Base-by-base conservation (phyloP, 1,139 yeast genomes). In the Dujonia santamariae region DNA sequence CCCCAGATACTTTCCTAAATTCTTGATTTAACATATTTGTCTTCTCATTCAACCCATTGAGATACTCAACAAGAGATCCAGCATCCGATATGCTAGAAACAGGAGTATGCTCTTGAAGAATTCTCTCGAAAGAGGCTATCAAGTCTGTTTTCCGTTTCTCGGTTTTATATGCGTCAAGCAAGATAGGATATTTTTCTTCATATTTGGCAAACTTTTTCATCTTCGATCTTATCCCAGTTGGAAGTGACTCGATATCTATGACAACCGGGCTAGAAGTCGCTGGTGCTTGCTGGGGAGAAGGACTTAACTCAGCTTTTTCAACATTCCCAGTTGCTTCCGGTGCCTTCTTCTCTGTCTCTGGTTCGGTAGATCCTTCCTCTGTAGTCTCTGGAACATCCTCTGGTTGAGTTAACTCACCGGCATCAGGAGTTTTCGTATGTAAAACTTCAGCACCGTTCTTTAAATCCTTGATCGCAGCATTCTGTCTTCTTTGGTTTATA, bases 181-280 rank as follows among this genome's bases (percentile, higher is more conserved):
- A 64, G 15, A 79, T 60, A 0, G 97, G 97, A 53, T 88, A 90
- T 52, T 86, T 86, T 38, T 84, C 85, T 56, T 92, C 97, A 55
- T 88, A 92, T 54, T 87, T 88, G 38, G 75, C 79, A 53, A 86
- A 86, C 62, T 86, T 88, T 42, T 75, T 73, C 58, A 90, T 61
- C 48, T 83, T 84, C 11, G 80, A 63, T 44, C 74, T 72, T 19
- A 85, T 56, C 7, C 71, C 72, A 4, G 70, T 69, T 1, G 88
- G 78, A 22, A 81, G 56, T 2, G 69, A 63, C 7, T 61, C 61
- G 25, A 62, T 44, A 34, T 66, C 63, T 8, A 67, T 54, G 29
- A 6, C 21, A 11, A 19, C n/a, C 12, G 30, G 11, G 13, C 12
- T 11, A 8, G 20, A 7, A n/a, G 11, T 4, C 13, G 24, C 28